Conservation (phyloP, 345 rosid genomes). For the Eucalyptus pumila region DNA sequence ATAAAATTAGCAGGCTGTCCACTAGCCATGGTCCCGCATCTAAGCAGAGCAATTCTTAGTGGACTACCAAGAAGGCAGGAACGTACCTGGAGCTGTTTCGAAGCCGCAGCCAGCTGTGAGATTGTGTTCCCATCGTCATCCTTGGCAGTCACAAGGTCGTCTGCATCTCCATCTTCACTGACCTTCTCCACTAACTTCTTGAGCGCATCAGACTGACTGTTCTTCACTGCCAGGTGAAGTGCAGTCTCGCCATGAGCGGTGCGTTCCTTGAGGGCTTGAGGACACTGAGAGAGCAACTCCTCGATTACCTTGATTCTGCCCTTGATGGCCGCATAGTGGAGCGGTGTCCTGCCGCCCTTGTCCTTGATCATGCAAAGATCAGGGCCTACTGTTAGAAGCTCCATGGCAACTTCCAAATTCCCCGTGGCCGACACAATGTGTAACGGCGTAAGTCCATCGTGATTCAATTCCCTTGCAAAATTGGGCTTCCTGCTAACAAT, state of each 20-base stretch:
- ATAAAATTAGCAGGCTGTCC: background rate
- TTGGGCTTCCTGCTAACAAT: background rate
- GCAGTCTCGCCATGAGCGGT: background rate
- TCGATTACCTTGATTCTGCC: background rate
- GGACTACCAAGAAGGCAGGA: too few species aligned
- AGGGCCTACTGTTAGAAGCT: background rate
- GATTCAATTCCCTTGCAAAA: background rate
- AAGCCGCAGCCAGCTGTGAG: background rate
- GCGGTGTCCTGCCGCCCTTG: background rate
- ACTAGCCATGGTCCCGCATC: background rate
- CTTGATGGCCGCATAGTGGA: background rate
- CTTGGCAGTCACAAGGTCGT: background rate
- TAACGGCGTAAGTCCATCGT: background rate
- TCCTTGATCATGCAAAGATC: background rate
- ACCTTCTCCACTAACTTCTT: background rate
- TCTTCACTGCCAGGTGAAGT: background rate
- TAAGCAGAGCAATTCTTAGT: background rate
- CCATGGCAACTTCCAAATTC: background rate
- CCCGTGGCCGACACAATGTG: background rate
- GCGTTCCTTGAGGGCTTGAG: background rate
- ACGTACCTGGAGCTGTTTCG: background rate
- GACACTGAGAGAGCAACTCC: background rate
- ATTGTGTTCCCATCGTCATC: background rate
- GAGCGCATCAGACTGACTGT: background rate
- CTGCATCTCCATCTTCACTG: background rate